A percentile compares a stretch with the other conserved stretches of the same genome.
Evolutionary conservation across 2,329 filamentous ascomycete genomes (phyloP).

Genomic region (Sordariomycetes sp.): DNA sequence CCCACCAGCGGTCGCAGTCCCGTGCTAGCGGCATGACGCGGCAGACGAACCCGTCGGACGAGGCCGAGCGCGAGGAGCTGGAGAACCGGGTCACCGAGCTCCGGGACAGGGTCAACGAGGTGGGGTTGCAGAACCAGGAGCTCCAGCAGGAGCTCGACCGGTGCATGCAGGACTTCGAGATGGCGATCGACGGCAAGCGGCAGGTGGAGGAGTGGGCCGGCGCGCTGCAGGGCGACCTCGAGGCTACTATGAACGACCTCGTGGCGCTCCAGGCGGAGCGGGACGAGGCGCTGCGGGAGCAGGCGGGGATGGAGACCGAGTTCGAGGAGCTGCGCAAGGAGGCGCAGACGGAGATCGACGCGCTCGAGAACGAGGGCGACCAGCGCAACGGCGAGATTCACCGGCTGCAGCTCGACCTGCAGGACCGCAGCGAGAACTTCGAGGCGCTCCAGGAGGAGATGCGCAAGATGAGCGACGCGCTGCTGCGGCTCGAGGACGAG

Average conservation of each 20-base stretch:
- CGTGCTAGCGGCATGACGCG: slow-evolving; percentile 56
- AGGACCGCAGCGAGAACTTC: slow-evolving; percentile 75
- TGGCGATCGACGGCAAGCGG: slow-evolving; percentile 52
- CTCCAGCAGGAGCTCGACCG: slow-evolving; percentile 73
- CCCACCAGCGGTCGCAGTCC: slow-evolving; percentile 56
- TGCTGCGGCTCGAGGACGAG: slow-evolving; percentile 83
- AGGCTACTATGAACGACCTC: slow-evolving; percentile 69
- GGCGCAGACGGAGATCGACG: slow-evolving; percentile 55
- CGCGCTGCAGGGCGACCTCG: slow-evolving; percentile 70
- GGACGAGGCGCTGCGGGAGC: slow-evolving; percentile 68
- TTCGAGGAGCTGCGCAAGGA: slow-evolving; percentile 52
- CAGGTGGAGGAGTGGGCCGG: slow-evolving; percentile 46
- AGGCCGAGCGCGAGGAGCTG: slow-evolving; percentile 73
- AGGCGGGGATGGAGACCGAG: slow-evolving; percentile 46
- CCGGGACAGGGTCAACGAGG: slow-evolving; percentile 75
- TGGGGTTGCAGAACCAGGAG: slow-evolving; percentile 84
- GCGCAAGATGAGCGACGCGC: slow-evolving; percentile 77
- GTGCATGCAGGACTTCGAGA: slow-evolving; percentile 70
- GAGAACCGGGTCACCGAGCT: slow-evolving; percentile 76
- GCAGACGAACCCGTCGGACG: slow-evolving; percentile 48
- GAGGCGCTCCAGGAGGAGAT: slow-evolving; percentile 88
- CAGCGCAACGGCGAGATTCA: slow-evolving; percentile 61
- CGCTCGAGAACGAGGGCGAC: slow-evolving; percentile 61
- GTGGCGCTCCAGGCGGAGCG: slow-evolving; percentile 72
- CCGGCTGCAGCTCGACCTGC: slow-evolving; percentile 59